Evolutionary conservation across 2,329 filamentous ascomycete genomes (phyloP).

Genomic region (Colletotrichum endophyticum): DNA sequence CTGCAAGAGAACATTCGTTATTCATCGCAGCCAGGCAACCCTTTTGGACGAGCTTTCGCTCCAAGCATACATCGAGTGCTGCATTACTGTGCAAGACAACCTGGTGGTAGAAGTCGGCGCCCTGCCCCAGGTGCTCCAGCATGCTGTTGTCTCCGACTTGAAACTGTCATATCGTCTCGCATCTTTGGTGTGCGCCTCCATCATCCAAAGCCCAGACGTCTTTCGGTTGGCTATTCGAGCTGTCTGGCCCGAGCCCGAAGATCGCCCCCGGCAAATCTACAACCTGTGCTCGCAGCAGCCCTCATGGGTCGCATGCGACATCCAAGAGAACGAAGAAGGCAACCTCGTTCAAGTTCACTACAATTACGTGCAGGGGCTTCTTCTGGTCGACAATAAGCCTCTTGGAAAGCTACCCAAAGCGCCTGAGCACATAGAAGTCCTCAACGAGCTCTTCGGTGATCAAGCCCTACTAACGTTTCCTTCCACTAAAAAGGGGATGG

Average conservation of each 20-base stretch:
- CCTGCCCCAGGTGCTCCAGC: constrained; percentile 37
- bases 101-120: constrained; percentile 37
- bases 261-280: background rate
- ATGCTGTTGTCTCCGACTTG: constrained; percentile 50
- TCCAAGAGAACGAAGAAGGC: background rate
- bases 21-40: background rate
- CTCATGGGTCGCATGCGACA: constrained; percentile 22
- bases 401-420: constrained; percentile 54
- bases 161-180: constrained; percentile 45
- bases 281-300: constrained; percentile 34
- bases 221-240: constrained; percentile 39
- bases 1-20: constrained; percentile 47
- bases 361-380: constrained; percentile 36
- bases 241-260: constrained; percentile 45
- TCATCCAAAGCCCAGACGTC: constrained; percentile 27
- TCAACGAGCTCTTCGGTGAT: constrained; percentile 59
- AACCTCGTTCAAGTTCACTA: constrained; percentile 35
- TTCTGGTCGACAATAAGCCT: constrained; percentile 38
- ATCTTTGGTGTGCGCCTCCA: constrained; percentile 34
- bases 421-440: constrained; percentile 44
- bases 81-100: constrained; percentile 49
- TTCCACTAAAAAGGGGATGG: constrained; percentile 58
- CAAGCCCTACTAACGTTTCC: constrained; percentile 56
- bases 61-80: constrained; percentile 28
- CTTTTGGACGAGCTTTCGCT: constrained; percentile 15